phyloP scores from a whole-genome alignment of 2,329 filamentous ascomycete genomes.

The Sordariomycetes sp. region DNA sequence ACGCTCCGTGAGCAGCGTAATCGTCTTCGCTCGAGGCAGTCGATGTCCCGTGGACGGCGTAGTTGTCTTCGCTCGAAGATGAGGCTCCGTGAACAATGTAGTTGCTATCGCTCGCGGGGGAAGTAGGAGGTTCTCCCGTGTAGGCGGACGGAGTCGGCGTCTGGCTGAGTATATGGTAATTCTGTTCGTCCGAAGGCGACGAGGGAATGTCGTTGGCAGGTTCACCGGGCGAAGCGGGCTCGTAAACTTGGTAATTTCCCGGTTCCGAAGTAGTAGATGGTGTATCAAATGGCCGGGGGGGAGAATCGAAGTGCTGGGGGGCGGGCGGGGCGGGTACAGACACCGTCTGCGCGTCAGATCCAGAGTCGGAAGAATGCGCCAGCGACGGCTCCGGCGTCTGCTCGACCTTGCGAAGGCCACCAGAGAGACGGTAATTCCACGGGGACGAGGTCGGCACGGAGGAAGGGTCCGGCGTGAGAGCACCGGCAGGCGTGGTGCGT shows the following conservation, averaged over 20 bases:
- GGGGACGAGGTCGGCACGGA: constrained; percentile 19
- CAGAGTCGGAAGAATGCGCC: not conserved
- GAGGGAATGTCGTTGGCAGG: constrained; percentile 20
- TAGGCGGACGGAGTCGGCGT: constrained; percentile 29
- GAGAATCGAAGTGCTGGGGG: constrained; percentile 6
- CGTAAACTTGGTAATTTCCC: constrained; percentile 41
- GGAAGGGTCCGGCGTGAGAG: constrained; percentile 6
- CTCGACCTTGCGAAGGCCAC: constrained; percentile 39
- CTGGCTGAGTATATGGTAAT: constrained; percentile 36
- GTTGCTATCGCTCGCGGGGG: constrained; percentile 16
- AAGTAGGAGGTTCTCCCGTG: constrained; percentile 19
- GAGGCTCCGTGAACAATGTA: no score
- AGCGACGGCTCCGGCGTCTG: constrained; percentile 16
- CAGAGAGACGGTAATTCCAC: constrained; percentile 40
- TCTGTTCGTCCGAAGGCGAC: constrained; percentile 17
- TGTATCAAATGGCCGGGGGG: constrained; percentile 16
- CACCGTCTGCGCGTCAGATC: not conserved
- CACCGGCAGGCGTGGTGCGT: constrained; percentile 10
- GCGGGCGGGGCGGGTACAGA: not conserved
- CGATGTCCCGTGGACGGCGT: constrained; percentile 33
- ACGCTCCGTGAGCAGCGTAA: no score
- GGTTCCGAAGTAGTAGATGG: constrained; percentile 33
- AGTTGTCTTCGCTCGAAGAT: constrained; percentile 24
- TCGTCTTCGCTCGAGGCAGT: constrained; percentile 16
- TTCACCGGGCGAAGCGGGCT: constrained; percentile 25